Evolutionary conservation across 2,329 filamentous ascomycete genomes (phyloP).

Genomic region (Aspergillus bombycis): DNA sequence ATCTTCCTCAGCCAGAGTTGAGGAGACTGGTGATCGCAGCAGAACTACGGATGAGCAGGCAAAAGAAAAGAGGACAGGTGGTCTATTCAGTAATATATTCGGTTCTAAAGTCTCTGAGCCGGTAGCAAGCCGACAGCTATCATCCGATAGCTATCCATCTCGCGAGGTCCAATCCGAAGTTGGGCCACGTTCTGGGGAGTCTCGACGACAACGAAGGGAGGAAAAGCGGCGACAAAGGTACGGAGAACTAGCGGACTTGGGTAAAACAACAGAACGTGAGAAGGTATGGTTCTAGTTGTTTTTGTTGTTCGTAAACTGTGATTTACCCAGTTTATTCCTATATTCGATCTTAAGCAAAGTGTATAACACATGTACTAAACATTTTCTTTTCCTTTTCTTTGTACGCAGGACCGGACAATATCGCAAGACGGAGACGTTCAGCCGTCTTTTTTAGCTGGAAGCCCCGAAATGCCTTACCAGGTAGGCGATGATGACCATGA

Average conservation of each 20-base stretch:
- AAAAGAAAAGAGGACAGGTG: slow-evolving; percentile 34
- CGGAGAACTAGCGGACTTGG: slow-evolving; percentile 41
- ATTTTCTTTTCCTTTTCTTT: slow-evolving; percentile 28
- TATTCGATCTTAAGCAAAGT: slow-evolving; percentile 25
- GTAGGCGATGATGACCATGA: slow-evolving; percentile 42
- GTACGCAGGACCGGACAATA: slow-evolving; percentile 36
- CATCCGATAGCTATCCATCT: slow-evolving; percentile 33
- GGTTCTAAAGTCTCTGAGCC: slow-evolving; percentile 39
- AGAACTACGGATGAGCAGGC: slow-evolving; percentile 38
- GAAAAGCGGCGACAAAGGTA: slow-evolving; percentile 41
- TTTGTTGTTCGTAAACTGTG: slow-evolving; percentile 33
- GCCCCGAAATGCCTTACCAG: slow-evolving; percentile 61
- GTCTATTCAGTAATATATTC: slow-evolving; percentile 44
- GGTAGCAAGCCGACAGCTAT: slow-evolving; percentile 28
- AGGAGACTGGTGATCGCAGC: slow-evolving; percentile 35
- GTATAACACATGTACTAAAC: slow-evolving; percentile 36
- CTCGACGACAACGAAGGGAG: slow-evolving; percentile 43
- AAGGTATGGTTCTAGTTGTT: slow-evolving; percentile 45
- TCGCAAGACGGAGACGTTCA: slow-evolving; percentile 43
- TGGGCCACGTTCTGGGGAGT: slow-evolving; percentile 36
- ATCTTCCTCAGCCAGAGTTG: slow-evolving; percentile 36
- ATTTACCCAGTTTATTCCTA: slow-evolving; percentile 29
- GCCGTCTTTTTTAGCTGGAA: slow-evolving; percentile 65
- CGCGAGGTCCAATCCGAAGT: slow-evolving; percentile 42
- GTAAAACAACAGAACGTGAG: slow-evolving; percentile 34